These are phyloP conservation scores for Chytridiales sp. DNA, from an alignment of 371 early-diverging fungal species.

Conservation along the genomic window DNA sequence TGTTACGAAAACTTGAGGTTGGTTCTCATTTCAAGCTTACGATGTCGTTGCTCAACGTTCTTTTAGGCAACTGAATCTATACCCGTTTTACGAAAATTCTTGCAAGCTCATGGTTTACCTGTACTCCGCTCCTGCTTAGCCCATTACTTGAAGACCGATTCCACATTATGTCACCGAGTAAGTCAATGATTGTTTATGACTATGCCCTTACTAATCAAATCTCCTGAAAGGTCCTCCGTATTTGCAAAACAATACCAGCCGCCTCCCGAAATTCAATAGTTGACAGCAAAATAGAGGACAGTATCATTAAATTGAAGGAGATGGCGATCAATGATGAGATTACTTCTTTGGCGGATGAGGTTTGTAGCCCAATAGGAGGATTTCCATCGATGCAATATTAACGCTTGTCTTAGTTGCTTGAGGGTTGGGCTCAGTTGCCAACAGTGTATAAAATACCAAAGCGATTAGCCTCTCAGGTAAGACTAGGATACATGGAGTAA, in stretches of 20 bases:
- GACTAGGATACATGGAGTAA: neutral
- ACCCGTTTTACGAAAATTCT: conserved; percentile 36
- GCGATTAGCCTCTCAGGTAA: conserved; percentile 15
- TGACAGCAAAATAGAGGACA: conserved; percentile 36
- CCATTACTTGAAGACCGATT: conserved; percentile 25
- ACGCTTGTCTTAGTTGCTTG: conserved; percentile 35
- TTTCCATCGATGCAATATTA: neutral
- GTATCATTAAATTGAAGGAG: conserved; percentile 27
- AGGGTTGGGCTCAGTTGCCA: conserved; percentile 46
- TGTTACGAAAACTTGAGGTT: conserved; percentile 32
- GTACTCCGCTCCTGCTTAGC: conserved; percentile 35
- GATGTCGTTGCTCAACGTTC: neutral
- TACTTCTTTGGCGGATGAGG: neutral
- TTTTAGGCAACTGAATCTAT: conserved; percentile 23
- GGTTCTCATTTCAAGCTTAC: neutral
- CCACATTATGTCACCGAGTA: conserved; percentile 32
- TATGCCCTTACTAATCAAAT: neutral
- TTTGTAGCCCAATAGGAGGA: conserved; percentile 8
- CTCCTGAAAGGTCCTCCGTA: conserved; percentile 27
- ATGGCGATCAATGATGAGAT: neutral
- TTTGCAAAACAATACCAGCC: conserved; percentile 39
- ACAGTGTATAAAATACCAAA: conserved; percentile 62
- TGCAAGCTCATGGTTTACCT: conserved; percentile 41
- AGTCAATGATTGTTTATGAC: neutral
- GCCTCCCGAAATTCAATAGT: conserved; percentile 36